These are phyloP conservation scores for Rutstroemia sp. DNA, from an alignment of 2,329 filamentous ascomycete species.

Conservation along the genomic window DNA sequence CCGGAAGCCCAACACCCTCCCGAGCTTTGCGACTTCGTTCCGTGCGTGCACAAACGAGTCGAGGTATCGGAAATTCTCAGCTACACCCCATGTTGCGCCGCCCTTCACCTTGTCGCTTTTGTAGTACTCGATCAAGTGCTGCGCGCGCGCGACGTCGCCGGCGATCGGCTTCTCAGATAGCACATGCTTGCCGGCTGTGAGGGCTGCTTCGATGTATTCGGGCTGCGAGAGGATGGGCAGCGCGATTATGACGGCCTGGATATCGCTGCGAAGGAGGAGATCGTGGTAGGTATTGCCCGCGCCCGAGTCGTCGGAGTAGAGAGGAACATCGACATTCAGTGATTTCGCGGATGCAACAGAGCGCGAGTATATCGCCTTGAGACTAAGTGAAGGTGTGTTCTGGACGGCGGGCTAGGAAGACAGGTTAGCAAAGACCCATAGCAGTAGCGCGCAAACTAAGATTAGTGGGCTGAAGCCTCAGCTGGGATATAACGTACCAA, in stretches of 20 bases:
- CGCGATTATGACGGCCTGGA: conserved; percentile 33
- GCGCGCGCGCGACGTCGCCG: conserved; percentile 39
- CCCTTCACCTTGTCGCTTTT: conserved; percentile 29
- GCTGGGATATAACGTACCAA: conserved; percentile 34
- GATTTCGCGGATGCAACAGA: conserved; percentile 26
- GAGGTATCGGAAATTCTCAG: conserved; percentile 67
- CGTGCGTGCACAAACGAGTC: conserved; percentile 46
- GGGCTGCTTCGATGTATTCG: conserved; percentile 39
- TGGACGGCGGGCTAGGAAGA: conserved; percentile 48
- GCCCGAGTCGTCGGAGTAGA: conserved; percentile 29
- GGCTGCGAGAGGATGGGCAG: conserved; percentile 44
- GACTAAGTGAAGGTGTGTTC: conserved; percentile 39
- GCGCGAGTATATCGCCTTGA: conserved; percentile 41
- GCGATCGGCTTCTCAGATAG: conserved; percentile 48
- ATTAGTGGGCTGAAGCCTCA: background rate
- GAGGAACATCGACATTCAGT: conserved; percentile 35
- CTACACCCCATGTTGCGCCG: conserved; percentile 48
- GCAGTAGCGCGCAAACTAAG: background rate
- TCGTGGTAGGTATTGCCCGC: conserved; percentile 36
- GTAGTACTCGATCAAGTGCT: conserved; percentile 42
- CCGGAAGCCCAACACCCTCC: conserved; percentile 47
- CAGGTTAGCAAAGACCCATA: conserved; percentile 7
- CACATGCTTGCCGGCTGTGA: conserved; percentile 46
- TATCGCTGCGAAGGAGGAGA: conserved; percentile 26
- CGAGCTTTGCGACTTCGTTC: conserved; percentile 42